Base-by-base conservation (phyloP, 2,329 filamentous ascomycete genomes). In the Mycocentrospora acerina region DNA sequence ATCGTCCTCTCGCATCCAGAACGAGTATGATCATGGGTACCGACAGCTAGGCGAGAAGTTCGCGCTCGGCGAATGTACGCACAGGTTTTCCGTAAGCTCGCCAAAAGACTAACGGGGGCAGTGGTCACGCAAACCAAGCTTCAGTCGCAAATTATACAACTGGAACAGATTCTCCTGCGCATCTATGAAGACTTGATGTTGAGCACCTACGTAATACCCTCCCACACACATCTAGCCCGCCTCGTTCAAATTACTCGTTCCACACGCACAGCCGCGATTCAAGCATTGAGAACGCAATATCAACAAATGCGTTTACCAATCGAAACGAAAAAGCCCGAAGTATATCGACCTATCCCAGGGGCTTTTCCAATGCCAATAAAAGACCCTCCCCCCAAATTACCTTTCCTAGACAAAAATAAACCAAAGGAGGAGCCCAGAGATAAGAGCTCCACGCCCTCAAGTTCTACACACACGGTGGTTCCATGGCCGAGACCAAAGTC, bases 1-100 rank as follows among this genome's bases (percentile, higher is more conserved):
- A 15, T 53, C 58, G 13, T 53, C 55, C 1, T 28, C 44, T 11
- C 50, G 60, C 18, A 51, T 64, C 2, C 43, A 53, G 22, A 44
- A 53, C 1, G 60, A 62, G 27, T 66, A 60, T 16, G 53, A 63
- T 24, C 55, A 51, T 10, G 59, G 61, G 18, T 61, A 57, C 30
- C 42, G 46, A n/a, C 51, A 48, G 32, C 30, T 64, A 2, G 60
- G 61, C 10, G 54, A 64, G 32, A 42, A 42, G n/a, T 66, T 52
- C 32, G 61, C 62, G 4, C 40, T 51, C 11, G 62, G 62, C 24
- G 62, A 66, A 28, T 45, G 59, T 57, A 51, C n/a, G 58, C 34
- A 18, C 16, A 13, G 11, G 24, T 7, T 7, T n/a, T 2, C 26
- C 10, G 24, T 15, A 22, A 15, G 26, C 19, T 17, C 1, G 9